phyloP scores from a whole-genome alignment of 2,329 filamentous ascomycete genomes.

The Acarospora socialis region DNA sequence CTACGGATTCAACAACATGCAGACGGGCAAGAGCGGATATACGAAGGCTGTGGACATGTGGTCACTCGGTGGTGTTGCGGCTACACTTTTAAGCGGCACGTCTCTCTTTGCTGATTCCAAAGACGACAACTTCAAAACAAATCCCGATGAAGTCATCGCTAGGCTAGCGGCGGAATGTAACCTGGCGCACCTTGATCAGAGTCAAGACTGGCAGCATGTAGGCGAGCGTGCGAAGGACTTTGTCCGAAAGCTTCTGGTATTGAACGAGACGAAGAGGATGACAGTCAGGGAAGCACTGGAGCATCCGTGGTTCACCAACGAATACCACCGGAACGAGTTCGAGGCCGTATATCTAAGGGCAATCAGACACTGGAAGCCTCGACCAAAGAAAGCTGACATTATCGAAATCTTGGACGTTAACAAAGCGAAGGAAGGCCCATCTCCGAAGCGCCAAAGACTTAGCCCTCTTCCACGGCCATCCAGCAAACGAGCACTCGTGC shows the following conservation, averaged over 20 bases:
- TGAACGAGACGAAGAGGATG: conserved; percentile 36
- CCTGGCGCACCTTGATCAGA: conserved; percentile 30
- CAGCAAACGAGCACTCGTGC: too few relatives aligned
- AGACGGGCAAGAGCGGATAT: conserved; percentile 29
- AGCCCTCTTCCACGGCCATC: too few relatives aligned
- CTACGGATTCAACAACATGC: conserved; percentile 3
- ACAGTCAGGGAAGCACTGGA: conserved; percentile 38
- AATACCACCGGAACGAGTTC: conserved; percentile 32
- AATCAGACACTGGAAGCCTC: conserved; percentile 37
- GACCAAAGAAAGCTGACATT: too few relatives aligned
- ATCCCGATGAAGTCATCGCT: conserved; percentile 20
- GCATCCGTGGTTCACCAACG: conserved; percentile 43
- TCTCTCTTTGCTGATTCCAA: conserved; percentile 30
- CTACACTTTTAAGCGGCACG: conserved; percentile 37
- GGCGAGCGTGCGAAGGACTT: conserved; percentile 37
- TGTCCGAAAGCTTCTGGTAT: conserved; percentile 35
- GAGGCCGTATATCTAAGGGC: conserved; percentile 36
- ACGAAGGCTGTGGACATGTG: conserved; percentile 47
- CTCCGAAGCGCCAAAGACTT: too few relatives aligned
- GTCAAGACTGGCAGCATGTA: conserved; percentile 29
- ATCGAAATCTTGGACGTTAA: too few relatives aligned
- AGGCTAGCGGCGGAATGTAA: conserved; percentile 26
- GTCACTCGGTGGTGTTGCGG: conserved; percentile 44
- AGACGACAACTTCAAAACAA: conserved; percentile 16
- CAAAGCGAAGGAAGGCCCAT: too few relatives aligned